Percentiles rank a stretch among this genome's conserved stretches.
Conservation (phyloP, 2,329 filamentous ascomycete genomes). For the Fusarium sp. region DNA sequence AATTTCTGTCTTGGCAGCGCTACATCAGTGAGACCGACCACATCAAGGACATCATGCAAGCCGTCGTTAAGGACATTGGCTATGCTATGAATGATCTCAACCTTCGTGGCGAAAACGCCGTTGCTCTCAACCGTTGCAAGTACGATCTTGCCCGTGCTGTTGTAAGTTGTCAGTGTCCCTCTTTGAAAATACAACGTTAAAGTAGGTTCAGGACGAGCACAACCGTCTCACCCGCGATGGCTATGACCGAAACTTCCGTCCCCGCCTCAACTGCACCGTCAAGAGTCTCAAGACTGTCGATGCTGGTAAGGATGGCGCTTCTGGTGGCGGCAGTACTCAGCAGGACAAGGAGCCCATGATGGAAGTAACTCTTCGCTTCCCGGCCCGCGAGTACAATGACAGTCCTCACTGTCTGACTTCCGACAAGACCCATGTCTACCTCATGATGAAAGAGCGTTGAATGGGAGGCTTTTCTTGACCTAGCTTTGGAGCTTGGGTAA, state of each 20-base stretch:
- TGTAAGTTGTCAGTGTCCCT: background rate
- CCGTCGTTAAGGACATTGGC: conserved; percentile 32
- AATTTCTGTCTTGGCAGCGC: background rate
- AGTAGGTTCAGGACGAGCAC: conserved; percentile 20
- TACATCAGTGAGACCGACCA: conserved; percentile 27
- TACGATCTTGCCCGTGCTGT: conserved; percentile 19
- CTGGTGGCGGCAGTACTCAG: background rate
- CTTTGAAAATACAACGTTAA: background rate
- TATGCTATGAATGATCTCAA: conserved; percentile 19
- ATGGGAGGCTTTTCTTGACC: background rate
- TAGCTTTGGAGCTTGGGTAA: background rate
- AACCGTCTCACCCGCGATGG: conserved; percentile 7
- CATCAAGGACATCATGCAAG: conserved; percentile 29
- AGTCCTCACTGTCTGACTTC: conserved; percentile 26
- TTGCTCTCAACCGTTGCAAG: conserved; percentile 21
- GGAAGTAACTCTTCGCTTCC: conserved; percentile 26
- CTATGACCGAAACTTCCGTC: conserved; percentile 20
- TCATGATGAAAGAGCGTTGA: conserved; percentile 32
- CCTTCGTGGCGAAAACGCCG: background rate
- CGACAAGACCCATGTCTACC: conserved; percentile 17
- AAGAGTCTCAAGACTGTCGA: conserved; percentile 10
- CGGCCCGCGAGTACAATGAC: conserved; percentile 24
- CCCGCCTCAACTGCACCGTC: conserved; percentile 24
- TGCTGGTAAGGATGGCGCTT: background rate
- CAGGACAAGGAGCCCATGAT: conserved; percentile 7